Evolutionary conservation across 192 early-diverging fungal genomes (phyloP).

Genomic region (Piromyces sp.): DNA sequence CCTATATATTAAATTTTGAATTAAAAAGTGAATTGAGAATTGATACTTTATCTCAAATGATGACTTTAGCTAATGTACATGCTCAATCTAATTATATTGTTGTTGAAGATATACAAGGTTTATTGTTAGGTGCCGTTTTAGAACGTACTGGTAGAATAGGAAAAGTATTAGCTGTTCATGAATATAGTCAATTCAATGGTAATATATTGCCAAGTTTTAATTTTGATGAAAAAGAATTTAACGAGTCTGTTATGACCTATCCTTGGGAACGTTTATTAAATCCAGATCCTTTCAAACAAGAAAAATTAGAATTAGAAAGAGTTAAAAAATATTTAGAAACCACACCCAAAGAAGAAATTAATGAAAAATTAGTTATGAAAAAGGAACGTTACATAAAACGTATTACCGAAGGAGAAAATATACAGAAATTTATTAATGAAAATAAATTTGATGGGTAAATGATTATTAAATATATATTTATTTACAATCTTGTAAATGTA

Average conservation of each 20-base stretch:
- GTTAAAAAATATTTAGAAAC: not conserved
- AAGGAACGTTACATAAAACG: not conserved
- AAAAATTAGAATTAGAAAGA: not conserved
- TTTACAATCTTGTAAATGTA: no score
- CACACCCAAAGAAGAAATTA: not conserved
- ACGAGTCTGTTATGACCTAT: not conserved
- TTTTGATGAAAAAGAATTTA: not conserved
- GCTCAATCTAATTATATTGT: conserved; percentile 46
- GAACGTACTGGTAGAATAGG: conserved; percentile 40
- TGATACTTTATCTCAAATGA: conserved; percentile 82
- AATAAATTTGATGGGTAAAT: not conserved
- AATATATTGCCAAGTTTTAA: not conserved
- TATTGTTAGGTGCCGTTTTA: conserved; percentile 60
- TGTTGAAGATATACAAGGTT: conserved; percentile 80
- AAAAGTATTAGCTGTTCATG: not conserved
- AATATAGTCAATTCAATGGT: not conserved
- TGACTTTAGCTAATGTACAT: conserved; percentile 68
- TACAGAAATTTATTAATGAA: not conserved
- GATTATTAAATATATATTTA: not conserved
- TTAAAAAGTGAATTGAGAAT: conserved; percentile 46
- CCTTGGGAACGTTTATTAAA: not conserved
- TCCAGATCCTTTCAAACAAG: not conserved
- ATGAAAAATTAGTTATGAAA: not conserved
- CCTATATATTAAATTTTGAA: no score
- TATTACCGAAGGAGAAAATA: not conserved